Percentiles rank a stretch among this genome's conserved stretches.
phyloP scores from a whole-genome alignment of 1,284 basidiomycete species.

The Pascua guehoae region DNA sequence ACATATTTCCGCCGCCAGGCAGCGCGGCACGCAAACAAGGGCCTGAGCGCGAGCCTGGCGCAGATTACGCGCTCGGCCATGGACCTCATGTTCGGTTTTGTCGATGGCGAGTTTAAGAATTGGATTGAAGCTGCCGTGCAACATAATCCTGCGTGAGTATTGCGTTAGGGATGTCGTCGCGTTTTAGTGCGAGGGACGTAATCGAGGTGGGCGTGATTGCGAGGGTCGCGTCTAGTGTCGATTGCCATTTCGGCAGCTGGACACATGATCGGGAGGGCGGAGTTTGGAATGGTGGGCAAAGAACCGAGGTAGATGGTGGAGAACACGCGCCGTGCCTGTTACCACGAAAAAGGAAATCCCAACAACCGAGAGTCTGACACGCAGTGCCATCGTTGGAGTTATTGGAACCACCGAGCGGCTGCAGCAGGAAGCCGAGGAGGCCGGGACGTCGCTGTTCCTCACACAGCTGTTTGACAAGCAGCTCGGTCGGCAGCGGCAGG shows the following conservation, averaged over 20 bases:
- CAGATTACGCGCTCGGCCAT: slow-evolving; percentile 82
- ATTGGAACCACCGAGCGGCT: slow-evolving; percentile 76
- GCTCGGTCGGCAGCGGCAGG: slow-evolving; percentile 65
- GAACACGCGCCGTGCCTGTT: too few relatives aligned
- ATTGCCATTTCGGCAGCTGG: too few relatives aligned
- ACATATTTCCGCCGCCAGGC: slow-evolving; percentile 92
- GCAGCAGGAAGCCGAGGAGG: slow-evolving; percentile 67
- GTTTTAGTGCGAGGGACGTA: too few relatives aligned
- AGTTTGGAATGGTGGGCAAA: too few relatives aligned
- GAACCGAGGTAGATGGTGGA: too few relatives aligned
- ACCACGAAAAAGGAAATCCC: too few relatives aligned
- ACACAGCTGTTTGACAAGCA: slow-evolving; percentile 73
- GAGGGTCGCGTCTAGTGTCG: too few relatives aligned
- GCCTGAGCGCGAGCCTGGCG: slow-evolving; percentile 63
- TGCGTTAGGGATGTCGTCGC: background rate
- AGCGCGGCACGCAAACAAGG: slow-evolving; percentile 58
- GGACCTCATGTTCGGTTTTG: slow-evolving; percentile 92
- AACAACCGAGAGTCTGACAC: slow-evolving; percentile 49
- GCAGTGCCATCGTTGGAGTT: slow-evolving; percentile 71
- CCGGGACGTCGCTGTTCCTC: slow-evolving; percentile 72
- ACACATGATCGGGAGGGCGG: too few relatives aligned
- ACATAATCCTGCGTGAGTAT: slow-evolving; percentile 1
- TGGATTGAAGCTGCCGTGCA: slow-evolving; percentile 75
- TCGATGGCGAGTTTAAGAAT: slow-evolving; percentile 73
- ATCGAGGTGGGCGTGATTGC: too few relatives aligned